These are phyloP conservation scores for Colletotrichum sp. DNA, from an alignment of 2,329 filamentous ascomycete genomes.

Conservation along the genomic window DNA sequence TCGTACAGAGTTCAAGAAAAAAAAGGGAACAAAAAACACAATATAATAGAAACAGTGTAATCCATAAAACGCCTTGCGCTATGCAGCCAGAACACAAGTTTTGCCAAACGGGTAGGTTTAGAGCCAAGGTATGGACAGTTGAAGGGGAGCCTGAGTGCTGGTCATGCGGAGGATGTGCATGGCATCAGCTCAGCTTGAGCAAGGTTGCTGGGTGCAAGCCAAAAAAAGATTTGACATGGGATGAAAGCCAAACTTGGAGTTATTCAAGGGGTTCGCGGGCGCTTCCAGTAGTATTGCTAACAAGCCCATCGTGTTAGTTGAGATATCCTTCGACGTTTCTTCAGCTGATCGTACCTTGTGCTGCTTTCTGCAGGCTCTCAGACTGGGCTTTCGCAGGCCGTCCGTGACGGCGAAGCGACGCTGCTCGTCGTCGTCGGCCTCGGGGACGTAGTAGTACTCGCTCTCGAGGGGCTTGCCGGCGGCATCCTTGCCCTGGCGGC, in stretches of 20 bases:
- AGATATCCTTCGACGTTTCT: neutral
- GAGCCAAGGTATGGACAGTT: slow-evolving; percentile 18
- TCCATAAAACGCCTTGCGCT: slow-evolving; percentile 22
- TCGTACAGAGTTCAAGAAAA: slow-evolving; percentile 10
- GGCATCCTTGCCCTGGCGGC: slow-evolving; percentile 91
- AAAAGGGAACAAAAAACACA: neutral
- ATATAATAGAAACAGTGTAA: neutral
- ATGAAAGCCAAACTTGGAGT: neutral
- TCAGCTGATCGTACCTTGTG: slow-evolving; percentile 79
- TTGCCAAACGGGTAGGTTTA: slow-evolving; percentile 4
- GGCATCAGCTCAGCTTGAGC: slow-evolving; percentile 1
- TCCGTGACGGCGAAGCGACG: slow-evolving; percentile 84
- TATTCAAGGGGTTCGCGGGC: slow-evolving; percentile 62
- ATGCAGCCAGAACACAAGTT: slow-evolving; percentile 18
- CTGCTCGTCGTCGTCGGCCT: slow-evolving; percentile 80
- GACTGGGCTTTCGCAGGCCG: slow-evolving; percentile 84
- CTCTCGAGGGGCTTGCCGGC: slow-evolving; percentile 92
- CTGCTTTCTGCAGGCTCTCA: slow-evolving; percentile 90
- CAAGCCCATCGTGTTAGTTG: slow-evolving; percentile 20
- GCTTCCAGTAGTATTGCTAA: slow-evolving; percentile 76
- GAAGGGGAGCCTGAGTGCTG: neutral
- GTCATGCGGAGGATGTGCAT: neutral
- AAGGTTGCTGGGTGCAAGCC: neutral
- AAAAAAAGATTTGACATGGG: neutral
- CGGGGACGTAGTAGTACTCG: slow-evolving; percentile 96